Percentiles rank a stretch among this genome's conserved stretches.
Evolutionary conservation across 2,329 filamentous ascomycete species (phyloP).

Genomic region (Penicillium polonicum): DNA sequence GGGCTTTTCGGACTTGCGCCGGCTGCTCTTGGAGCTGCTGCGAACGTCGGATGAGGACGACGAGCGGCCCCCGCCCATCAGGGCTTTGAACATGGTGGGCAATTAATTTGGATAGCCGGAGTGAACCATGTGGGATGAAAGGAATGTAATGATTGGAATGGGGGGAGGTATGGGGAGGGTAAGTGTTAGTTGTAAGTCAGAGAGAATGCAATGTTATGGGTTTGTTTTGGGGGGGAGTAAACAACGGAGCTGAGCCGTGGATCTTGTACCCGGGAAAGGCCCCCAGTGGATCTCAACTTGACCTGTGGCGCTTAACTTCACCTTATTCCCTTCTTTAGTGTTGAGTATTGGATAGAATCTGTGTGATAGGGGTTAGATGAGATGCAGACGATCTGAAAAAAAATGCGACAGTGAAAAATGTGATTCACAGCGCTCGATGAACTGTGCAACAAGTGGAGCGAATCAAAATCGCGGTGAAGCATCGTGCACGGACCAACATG

Average conservation of each 20-base stretch:
- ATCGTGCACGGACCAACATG: constrained; percentile 22
- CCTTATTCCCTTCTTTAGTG: background rate
- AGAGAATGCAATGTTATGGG: constrained; percentile 21
- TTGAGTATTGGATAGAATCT: background rate
- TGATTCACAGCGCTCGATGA: constrained; percentile 15
- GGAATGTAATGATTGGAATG: constrained; percentile 14
- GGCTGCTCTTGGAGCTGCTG: constrained; percentile 33
- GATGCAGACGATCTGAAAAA: constrained; percentile 7
- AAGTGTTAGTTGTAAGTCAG: constrained; percentile 4
- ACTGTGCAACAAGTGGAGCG: constrained; percentile 23
- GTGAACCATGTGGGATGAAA: constrained; percentile 31
- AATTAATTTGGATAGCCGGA: constrained; percentile 28
- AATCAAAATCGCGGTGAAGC: constrained; percentile 31
- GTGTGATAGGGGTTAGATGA: background rate
- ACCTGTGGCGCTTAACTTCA: background rate
- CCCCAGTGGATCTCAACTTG: constrained; percentile 2
- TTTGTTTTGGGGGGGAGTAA: constrained; percentile 26
- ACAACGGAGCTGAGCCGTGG: constrained; percentile 14
- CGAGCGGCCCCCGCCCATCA: constrained; percentile 37
- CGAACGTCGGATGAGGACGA: constrained; percentile 34
- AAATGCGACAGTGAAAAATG: constrained; percentile 5
- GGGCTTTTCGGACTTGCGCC: constrained; percentile 29
- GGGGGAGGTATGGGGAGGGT: constrained; percentile 2
- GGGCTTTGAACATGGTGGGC: constrained; percentile 42
- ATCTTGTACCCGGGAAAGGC: constrained; percentile 6